Base-by-base conservation (phyloP, 805 yeast genomes). In the Danielia oregonensis region DNA sequence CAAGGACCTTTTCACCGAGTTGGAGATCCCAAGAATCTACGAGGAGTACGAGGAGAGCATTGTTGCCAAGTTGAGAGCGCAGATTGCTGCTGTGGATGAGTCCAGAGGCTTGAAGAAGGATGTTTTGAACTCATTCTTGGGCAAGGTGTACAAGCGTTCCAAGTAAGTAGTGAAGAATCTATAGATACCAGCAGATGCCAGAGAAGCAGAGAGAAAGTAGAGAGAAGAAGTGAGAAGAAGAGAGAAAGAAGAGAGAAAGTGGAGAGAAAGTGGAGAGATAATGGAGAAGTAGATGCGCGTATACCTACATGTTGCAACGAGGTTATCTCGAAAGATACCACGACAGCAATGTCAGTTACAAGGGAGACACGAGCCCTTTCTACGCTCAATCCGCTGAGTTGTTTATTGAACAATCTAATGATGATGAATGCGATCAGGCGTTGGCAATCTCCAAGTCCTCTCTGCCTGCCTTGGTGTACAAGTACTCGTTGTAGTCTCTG, bases 401-500 rank as follows among this genome's bases (percentile, higher is more conserved):
- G n/a, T n/a, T n/a, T 12, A 30, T 21, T 34, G 22, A 23, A 18
- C 31, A 21, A 26, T 19, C 24, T 39, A 36, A 28, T 27, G 33
- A 26, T 36, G 19, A 28, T 32, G 29, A 17, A 27, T 21, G 24
- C 13, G 35, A 17, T 46, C 61, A 64, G 41, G 57, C 71, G 51
- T 67, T 68, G 48, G 70, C 79, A 64, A 78, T 79, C 64, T 76
- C 91, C 59, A 91, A 78, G 61, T 91, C 96, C 74, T 83, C 91
- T 73, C 89, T 86, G 65, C 98, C 98, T 48, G 86, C 97, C 76
- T 91, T 91, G 67, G 97, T 88, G 78, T 91, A 91, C 63, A 91
- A 76, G 79, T 72, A 89, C 62, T 80, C 91, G 69, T 91, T 86
- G 79, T 88, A 88, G 60, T 83, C 88, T 71, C 87, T 80, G 49